Percentiles rank a stretch among this genome's conserved stretches.
Conservation (phyloP, 305 asterid species). For the Andrographis paniculata region DNA sequence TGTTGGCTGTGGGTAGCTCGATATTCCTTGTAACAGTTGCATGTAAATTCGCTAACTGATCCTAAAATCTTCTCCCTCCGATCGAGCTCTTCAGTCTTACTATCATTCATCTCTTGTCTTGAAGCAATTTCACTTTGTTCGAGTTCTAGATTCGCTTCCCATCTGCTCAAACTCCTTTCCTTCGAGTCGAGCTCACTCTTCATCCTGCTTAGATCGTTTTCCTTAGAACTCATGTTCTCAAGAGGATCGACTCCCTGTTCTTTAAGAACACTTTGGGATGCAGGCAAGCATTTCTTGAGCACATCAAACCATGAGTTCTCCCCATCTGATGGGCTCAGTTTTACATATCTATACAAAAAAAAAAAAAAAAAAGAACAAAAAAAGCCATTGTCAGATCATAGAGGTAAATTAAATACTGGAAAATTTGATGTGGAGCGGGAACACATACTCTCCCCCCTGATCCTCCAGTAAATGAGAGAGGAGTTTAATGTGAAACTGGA, state of each 20-base stretch:
- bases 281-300: conserved; percentile 47
- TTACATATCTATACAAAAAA: conserved; percentile 29
- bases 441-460: conserved; percentile 51
- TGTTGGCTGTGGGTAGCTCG: conserved; percentile 22
- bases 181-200: conserved; percentile 18
- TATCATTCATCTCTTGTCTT: conserved; percentile 13
- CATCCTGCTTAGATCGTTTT: conserved; percentile 10
- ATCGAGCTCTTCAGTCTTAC: conserved; percentile 20
- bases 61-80: conserved; percentile 30
- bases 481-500: conserved; percentile 57
- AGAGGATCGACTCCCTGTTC: conserved; percentile 37
- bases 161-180: conserved; percentile 13
- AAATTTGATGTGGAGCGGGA: conserved; percentile 11
- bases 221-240: conserved; percentile 31
- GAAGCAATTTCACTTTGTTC: conserved; percentile 22
- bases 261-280: conserved; percentile 30
- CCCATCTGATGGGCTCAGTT: conserved; percentile 36
- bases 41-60: conserved; percentile 19
- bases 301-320: conserved; percentile 44
- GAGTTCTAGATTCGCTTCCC: conserved; percentile 20
- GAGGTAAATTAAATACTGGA: conserved; percentile 3
- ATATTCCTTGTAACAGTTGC: conserved; percentile 25
- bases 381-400: conserved; percentile 13
- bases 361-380: conserved; percentile 21
- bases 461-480: conserved; percentile 48